Evolutionary conservation across 139 green algal genomes (phyloP).

Genomic region (Nannochloris sp.): DNA sequence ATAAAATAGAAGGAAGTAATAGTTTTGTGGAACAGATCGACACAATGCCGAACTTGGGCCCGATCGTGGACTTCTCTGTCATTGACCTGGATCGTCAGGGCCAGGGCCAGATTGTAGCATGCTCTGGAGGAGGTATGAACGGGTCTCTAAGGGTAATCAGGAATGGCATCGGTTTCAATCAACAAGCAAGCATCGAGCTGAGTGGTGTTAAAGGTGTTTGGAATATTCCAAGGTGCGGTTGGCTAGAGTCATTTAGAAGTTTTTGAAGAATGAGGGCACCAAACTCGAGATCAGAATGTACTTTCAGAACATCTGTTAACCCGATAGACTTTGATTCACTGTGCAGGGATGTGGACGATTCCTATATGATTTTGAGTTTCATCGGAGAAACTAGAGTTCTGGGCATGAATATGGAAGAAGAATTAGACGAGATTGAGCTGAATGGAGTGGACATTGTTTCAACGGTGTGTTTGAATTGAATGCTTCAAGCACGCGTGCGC

Average conservation of each 20-base stretch:
- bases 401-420: conserved; percentile 74
- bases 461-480: too few relatives aligned
- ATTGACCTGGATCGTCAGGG: conserved; percentile 92
- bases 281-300: background rate
- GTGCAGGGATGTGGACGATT: conserved; percentile 59
- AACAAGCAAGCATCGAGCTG: conserved; percentile 77
- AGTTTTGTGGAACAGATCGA: conserved; percentile 74
- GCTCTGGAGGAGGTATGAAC: conserved; percentile 59
- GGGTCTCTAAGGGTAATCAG: conserved; percentile 85
- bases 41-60: conserved; percentile 79
- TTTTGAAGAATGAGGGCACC: conserved; percentile 8
- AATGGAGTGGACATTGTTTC: background rate
- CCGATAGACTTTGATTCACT: background rate
- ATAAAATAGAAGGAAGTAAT: conserved; percentile 11
- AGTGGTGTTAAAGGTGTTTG: conserved; percentile 80
- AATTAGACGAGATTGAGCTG: conserved; percentile 71
- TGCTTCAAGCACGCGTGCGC: too few relatives aligned
- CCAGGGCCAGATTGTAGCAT: conserved; percentile 90
- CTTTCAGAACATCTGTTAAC: too few relatives aligned
- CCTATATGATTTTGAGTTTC: conserved; percentile 88
- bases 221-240: conserved; percentile 52
- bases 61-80: conserved; percentile 91
- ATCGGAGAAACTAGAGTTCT: conserved; percentile 78
- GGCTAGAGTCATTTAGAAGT: background rate
- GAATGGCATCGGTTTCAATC: conserved; percentile 95